Percentiles rank a stretch among this genome's conserved stretches.
Conservation (phyloP, 805 yeast species). For the Ogataea dorogensis region DNA sequence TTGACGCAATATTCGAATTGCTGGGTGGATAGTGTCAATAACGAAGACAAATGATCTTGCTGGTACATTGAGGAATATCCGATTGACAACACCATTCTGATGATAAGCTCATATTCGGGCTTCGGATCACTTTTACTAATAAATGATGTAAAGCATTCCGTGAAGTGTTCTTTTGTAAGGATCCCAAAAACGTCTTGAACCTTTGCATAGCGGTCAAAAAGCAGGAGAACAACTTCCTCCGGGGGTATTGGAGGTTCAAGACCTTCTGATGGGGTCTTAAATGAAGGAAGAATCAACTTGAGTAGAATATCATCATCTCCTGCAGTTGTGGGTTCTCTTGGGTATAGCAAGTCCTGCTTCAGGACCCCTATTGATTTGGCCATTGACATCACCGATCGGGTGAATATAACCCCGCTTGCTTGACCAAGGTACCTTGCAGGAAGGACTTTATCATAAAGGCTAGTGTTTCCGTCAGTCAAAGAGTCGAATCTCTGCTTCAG, state of each 20-base stretch:
- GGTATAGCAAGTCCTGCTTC: not conserved
- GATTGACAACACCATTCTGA: constrained; percentile 2
- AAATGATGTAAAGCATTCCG: not conserved
- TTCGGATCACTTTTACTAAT: not conserved
- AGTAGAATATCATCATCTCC: not conserved
- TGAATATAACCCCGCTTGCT: constrained; percentile 3
- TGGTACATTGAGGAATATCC: constrained; percentile 1
- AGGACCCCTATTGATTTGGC: not conserved
- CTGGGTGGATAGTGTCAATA: constrained; percentile 1
- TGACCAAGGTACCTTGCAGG: constrained; percentile 2
- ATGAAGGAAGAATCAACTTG: not conserved
- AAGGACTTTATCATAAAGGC: not conserved
- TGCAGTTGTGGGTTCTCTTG: not conserved
- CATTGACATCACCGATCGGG: constrained; percentile 1
- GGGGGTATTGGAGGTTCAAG: not conserved
- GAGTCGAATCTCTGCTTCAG: not conserved
- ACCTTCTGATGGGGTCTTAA: not conserved
- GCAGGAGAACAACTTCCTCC: not conserved
- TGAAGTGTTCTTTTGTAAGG: not conserved
- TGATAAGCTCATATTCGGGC: constrained; percentile 1
- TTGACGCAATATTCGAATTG: constrained; percentile 1
- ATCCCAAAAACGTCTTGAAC: not conserved
- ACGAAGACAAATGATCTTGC: constrained; percentile 1
- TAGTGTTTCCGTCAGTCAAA: not conserved
- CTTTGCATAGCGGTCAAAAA: not conserved